Evolutionary conservation across 2,329 filamentous ascomycete genomes (phyloP).

Genomic region (Pezizomycotina sp.): DNA sequence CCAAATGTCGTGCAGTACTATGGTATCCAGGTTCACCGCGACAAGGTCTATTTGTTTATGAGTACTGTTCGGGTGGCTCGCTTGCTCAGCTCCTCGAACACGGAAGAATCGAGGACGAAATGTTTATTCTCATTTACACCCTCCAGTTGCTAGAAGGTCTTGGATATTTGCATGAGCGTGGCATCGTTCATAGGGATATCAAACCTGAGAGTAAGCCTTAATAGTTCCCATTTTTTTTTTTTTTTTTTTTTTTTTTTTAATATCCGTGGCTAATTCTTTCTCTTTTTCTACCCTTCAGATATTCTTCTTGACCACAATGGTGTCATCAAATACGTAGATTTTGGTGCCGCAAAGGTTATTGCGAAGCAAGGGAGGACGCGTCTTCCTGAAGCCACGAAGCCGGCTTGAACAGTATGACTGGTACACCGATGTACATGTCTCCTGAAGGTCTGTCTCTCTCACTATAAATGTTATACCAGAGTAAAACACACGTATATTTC

Average conservation of each 20-base stretch:
- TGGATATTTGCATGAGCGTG: conserved; percentile 77
- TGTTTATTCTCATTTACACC: conserved; percentile 91
- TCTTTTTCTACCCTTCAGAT: conserved; percentile 37
- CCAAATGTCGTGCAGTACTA: conserved; percentile 97
- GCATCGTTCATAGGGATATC: conserved; percentile 91
- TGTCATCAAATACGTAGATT: conserved; percentile 98
- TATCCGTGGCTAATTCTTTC: conserved; percentile 21
- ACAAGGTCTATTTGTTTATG: conserved; percentile 99
- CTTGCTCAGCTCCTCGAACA: conserved; percentile 81
- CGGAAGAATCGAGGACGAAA: conserved; percentile 92
- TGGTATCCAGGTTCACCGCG: conserved; percentile 91
- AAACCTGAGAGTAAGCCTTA: conserved; percentile 76
- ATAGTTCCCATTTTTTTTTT: neutral
- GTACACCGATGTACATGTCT: conserved; percentile 99
- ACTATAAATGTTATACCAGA: too few relatives aligned
- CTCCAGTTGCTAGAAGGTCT: conserved; percentile 87
- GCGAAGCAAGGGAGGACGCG: conserved; percentile 82
- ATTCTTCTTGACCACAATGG: conserved; percentile 94
- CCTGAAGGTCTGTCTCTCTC: conserved; percentile 48
- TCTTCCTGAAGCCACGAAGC: conserved; percentile 55
- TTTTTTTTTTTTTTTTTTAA: conserved; percentile 8
- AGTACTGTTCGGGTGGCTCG: conserved; percentile 92
- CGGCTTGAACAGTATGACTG: conserved; percentile 57
- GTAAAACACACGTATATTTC: too few relatives aligned
- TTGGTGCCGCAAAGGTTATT: conserved; percentile 93